Conservation (phyloP, 352 stramenopile genomes). For the Phytopythium boreale region DNA sequence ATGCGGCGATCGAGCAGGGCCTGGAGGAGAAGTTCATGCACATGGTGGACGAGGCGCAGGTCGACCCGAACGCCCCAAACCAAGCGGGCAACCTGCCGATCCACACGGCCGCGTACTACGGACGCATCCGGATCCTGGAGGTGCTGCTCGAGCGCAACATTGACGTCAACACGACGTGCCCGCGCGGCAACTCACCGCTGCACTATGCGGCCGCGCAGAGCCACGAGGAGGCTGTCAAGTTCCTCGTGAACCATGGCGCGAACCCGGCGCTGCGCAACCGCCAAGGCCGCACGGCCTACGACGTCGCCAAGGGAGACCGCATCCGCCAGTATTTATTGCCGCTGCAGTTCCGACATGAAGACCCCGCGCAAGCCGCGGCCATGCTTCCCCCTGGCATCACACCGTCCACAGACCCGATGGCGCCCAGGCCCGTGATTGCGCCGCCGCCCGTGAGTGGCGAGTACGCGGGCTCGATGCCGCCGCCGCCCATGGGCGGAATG, state of each 20-base stretch:
- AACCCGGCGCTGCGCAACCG: constrained; percentile 83
- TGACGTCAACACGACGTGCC: constrained; percentile 65
- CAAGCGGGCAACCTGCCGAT: constrained; percentile 76
- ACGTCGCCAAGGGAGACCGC: constrained; percentile 81
- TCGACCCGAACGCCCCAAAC: constrained; percentile 71
- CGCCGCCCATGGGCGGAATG: constrained; percentile 21
- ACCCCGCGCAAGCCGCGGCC: constrained; percentile 51
- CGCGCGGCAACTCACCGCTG: constrained; percentile 75
- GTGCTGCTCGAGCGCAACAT: constrained; percentile 61
- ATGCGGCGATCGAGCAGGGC: constrained; percentile 73
- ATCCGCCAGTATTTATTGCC: constrained; percentile 84
- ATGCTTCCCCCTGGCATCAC: constrained; percentile 76
- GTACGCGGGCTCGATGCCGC: constrained; percentile 26
- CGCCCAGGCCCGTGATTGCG: constrained; percentile 56
- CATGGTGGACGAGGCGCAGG: constrained; percentile 67
- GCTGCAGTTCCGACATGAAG: constrained; percentile 87
- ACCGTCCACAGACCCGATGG: constrained; percentile 62
- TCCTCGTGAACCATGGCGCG: constrained; percentile 62
- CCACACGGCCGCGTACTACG: constrained; percentile 84
- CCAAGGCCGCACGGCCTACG: constrained; percentile 74
- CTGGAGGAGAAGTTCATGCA: constrained; percentile 66
- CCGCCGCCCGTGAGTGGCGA: constrained; percentile 61
- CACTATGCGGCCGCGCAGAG: constrained; percentile 82
- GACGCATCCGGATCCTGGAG: constrained; percentile 70
- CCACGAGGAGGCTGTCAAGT: constrained; percentile 70